phyloP scores from a whole-genome alignment of 306 rosid genomes.

The Elaeagnus macrophylla region DNA sequence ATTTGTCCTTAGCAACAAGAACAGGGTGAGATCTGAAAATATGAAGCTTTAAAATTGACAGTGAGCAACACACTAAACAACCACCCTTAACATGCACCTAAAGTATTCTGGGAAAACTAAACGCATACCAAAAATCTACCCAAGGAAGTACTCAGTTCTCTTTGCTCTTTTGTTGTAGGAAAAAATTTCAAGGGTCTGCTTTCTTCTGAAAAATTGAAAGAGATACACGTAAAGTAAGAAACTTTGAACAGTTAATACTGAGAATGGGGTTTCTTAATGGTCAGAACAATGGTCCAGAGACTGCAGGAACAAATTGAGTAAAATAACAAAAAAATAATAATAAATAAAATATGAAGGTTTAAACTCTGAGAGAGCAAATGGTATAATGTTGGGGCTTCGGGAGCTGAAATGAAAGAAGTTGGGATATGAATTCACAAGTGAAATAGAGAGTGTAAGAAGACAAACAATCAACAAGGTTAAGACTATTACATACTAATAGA shows the following conservation, averaged over 20 bases:
- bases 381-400: not conserved
- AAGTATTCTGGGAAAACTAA: not conserved
- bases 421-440: not conserved
- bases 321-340: not conserved
- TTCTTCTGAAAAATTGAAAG: slow-evolving; percentile 12
- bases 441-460: not conserved
- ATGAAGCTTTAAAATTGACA: not conserved
- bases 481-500: too few relatives aligned
- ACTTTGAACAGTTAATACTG: slow-evolving; percentile 13
- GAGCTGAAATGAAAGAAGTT: not conserved
- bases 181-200: not conserved
- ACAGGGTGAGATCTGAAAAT: slow-evolving; percentile 18
- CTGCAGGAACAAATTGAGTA: not conserved
- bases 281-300: not conserved
- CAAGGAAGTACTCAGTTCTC: slow-evolving; percentile 8
- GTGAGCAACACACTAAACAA: not conserved
- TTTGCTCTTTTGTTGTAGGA: slow-evolving; percentile 3
- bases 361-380: not conserved
- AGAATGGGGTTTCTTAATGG: slow-evolving; percentile 3
- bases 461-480: too few relatives aligned
- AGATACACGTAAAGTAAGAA: not conserved
- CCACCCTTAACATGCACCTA: not conserved
- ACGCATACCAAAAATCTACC: not conserved
- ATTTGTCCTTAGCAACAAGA: slow-evolving; percentile 8
- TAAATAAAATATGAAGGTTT: not conserved